Conservation (phyloP, 768 basidiomycete species). For the Lepiota brunneoincarnata region DNA sequence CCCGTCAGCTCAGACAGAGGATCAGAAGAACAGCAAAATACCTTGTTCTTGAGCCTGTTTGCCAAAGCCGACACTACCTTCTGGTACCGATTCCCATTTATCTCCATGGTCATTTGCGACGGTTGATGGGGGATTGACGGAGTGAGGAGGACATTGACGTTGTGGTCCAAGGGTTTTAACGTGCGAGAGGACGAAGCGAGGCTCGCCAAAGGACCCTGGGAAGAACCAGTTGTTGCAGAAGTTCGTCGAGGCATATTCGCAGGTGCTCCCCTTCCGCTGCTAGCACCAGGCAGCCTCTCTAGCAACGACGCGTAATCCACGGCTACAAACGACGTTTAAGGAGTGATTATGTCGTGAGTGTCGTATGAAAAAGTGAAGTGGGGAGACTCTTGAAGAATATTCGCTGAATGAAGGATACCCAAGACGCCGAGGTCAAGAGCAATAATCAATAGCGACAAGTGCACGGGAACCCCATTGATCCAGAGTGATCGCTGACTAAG, state of each 20-base stretch:
- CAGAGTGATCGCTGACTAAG: conserved; percentile 5
- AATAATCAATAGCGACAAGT: neutral
- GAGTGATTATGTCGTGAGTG: neutral
- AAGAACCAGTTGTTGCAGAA: conserved; percentile 51
- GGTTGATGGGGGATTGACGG: conserved; percentile 21
- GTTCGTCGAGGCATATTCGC: conserved; percentile 55
- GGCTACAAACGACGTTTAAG: neutral
- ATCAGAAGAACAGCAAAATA: conserved; percentile 24
- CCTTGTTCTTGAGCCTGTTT: conserved; percentile 79
- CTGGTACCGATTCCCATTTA: conserved; percentile 62
- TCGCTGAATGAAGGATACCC: neutral
- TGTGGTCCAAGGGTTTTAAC: neutral
- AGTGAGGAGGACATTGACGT: neutral
- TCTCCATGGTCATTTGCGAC: conserved; percentile 21
- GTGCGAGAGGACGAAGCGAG: neutral
- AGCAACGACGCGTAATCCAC: conserved; percentile 10
- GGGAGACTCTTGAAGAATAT: neutral
- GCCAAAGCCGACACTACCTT: conserved; percentile 81
- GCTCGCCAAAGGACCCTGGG: conserved; percentile 25
- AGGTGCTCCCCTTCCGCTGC: neutral
- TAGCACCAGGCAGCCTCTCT: conserved; percentile 3
- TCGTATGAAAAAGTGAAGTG: neutral
- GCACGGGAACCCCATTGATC: conserved; percentile 12
- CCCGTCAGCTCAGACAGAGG: neutral
- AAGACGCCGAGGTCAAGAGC: neutral